Base-by-base conservation (phyloP, 139 green algal genomes). In the Coelastrella sp. region DNA sequence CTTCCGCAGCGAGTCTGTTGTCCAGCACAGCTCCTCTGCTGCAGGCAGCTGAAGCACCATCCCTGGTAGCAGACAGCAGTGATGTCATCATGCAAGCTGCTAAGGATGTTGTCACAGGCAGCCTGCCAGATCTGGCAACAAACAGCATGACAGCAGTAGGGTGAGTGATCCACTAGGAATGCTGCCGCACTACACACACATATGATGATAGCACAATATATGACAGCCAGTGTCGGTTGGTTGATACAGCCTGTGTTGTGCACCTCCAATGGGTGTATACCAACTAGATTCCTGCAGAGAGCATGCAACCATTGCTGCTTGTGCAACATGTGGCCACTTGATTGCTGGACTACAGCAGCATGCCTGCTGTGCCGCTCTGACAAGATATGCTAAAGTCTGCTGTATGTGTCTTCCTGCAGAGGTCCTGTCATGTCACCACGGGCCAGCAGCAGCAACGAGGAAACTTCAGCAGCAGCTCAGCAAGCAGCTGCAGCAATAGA, bases 131-230 rank as follows among this genome's bases (percentile, higher is more conserved):
- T 6, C 73, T 90, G 59, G 74, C 74, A 2, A 23, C 64, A 61
- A 77, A n/a, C 86, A 76, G 73, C 86, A 90, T 90, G 86, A 75
- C 74, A 20, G 75, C 86, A 66, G 86, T 90, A 4, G 74, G 86
- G 86, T 89, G 59, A 82, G 83, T 64, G 11, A 0, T 2, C 32
- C 32, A 47, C 32, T 47, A 47, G 32, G 32, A 47, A 47, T 47
- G 32, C 32, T 47, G 32, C 32, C 32, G 32, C 32, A 1, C 32
- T 47, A 47, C 32, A 47, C 32, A 47, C 32, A 47, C 32, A 47
- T 47, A 47, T 47, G 32, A 47, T 47, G 32, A 1, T 47, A 47
- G 32, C 32, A 47, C 32, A 47, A 47, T 47, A 47, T 47, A 1
- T 47, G 32, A 47, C 32, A 47, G 32, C 32, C 32, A 47, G 32